Evolutionary conservation across 345 rosid species (phyloP).

Genomic region (Geranium rotundifolium): DNA sequence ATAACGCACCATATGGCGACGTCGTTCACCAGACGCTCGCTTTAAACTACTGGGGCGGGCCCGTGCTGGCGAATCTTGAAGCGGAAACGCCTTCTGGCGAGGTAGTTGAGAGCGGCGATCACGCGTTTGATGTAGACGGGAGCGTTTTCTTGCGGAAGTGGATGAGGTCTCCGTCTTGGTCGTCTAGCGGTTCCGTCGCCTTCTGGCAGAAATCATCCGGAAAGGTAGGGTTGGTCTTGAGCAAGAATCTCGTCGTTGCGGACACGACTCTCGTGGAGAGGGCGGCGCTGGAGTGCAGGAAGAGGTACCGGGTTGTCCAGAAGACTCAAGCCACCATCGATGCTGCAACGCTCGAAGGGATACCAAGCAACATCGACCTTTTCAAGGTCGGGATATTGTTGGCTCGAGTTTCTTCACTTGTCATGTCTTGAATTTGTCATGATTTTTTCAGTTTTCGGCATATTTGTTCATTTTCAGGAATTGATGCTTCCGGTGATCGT

Average conservation of each 20-base stretch:
- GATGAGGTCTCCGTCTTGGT: conserved; percentile 91
- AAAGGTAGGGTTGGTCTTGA: conserved; percentile 55
- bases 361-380: conserved; percentile 91
- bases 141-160: conserved; percentile 79
- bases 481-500: conserved; percentile 66
- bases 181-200: conserved; percentile 50
- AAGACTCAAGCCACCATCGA: conserved; percentile 92
- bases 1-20: conserved; percentile 61
- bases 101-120: conserved; percentile 33
- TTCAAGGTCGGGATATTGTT: conserved; percentile 48
- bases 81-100: conserved; percentile 27
- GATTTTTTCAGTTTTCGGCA: neutral
- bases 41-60: conserved; percentile 84
- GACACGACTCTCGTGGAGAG: conserved; percentile 62
- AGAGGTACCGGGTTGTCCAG: conserved; percentile 57
- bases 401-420: neutral
- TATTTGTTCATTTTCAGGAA: conserved; percentile 36
- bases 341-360: conserved; percentile 88
- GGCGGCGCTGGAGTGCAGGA: conserved; percentile 56
- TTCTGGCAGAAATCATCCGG: conserved; percentile 63
- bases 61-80: conserved; percentile 42
- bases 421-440: neutral
- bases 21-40: conserved; percentile 77
- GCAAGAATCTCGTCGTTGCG: conserved; percentile 76
- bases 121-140: conserved; percentile 71